Base-by-base conservation (phyloP, 257 asterid genomes). In the Nicotiana tabacum region DNA sequence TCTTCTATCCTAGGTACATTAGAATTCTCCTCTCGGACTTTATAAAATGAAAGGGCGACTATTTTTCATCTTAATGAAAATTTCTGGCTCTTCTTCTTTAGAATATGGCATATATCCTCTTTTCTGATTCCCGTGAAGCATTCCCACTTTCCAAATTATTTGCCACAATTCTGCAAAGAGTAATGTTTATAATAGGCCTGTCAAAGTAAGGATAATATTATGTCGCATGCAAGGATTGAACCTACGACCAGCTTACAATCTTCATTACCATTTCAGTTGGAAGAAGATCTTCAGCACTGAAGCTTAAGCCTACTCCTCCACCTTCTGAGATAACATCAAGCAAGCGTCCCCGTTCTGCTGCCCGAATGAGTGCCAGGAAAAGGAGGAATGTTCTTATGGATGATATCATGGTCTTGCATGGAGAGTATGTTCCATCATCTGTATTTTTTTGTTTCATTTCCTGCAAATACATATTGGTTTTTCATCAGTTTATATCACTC, bases 381-480 rank as follows among this genome's bases (percentile, higher is more conserved):
- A 90, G 98, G 91, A 96, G 92, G 91, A 43, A 9, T 43, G 88
- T 93, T 80, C 95, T 91, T 39, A 89, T 93, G 92, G 99, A 96
- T 82, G 99, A 96, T 53, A 87, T 95, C 39, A 96, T 96, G 99
- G 99, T 94, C 88, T 89, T 96, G 92, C 99, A 96, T 57, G 99
- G 99, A 87, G 99, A 95, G 99, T 95, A 95, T 85, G 99, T 89
- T 84, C 79, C 58, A 76, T 33, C 67, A 32, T 69, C 84, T 78
- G 21, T n/a, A n/a, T 27, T 7, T 51, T 15, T 46, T 76, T 76
- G 46, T 27, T 76, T 76, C 64, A 27, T 24, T 51, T 76, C 29
- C 30, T 76, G 64, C 46, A 76, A 76, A 76, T 0, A 57, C 1
- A 4, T 15, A 15, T 76, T 21, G 33, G 46, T 9, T 56, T 48